Base-by-base conservation (phyloP, 2,329 filamentous ascomycete species). In the Trichoderma sp. region DNA sequence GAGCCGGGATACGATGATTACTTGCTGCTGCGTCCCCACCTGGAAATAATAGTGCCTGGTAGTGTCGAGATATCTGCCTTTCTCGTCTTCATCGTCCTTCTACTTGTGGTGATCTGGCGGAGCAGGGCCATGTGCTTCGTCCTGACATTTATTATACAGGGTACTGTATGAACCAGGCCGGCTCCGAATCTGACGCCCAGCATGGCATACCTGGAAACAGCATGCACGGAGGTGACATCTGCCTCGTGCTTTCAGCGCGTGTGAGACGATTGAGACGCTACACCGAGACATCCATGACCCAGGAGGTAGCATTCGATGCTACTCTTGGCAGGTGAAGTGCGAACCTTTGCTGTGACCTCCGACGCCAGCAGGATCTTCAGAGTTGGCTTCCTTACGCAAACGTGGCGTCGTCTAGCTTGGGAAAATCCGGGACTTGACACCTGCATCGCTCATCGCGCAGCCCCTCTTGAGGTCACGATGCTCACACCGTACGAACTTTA, bases 401-500 rank as follows among this genome's bases (percentile, higher is more conserved):
- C 33, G 52, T 33, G 62, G 62, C 62, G 35, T 43, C 37, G 21
- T 56, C 33, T 57, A 66, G 53, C 62, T 57, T 47, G 27, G 56
- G 62, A 31, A 35, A 49, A 57, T 33, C 52, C 62, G 53, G 53
- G 35, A 57, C 35, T 57, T 33, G 37, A 47, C 53, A 21, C 35
- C 47, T 57, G n/a, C 62, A 57, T 24, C 62, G 31, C 52, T 31
- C 61, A 24, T 27, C 52, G 47, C 37, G 62, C 37, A 37, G 19
- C 53, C 37, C 49, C 35, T 53, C 62, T 21, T 29, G 27, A 27
- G 43, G 49, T 58, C 55, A 58, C 55, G 61, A 64, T 40, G 35
- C 52, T 53, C 33, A 55, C 40, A 66, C 62, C 29, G 62, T 57
- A 66, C 53, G 53, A 58, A 66, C 53, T 57, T 27, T 65, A 65